Evolutionary conservation across 257 asterid species (phyloP).

Genomic region (Solanum dulcamara): DNA sequence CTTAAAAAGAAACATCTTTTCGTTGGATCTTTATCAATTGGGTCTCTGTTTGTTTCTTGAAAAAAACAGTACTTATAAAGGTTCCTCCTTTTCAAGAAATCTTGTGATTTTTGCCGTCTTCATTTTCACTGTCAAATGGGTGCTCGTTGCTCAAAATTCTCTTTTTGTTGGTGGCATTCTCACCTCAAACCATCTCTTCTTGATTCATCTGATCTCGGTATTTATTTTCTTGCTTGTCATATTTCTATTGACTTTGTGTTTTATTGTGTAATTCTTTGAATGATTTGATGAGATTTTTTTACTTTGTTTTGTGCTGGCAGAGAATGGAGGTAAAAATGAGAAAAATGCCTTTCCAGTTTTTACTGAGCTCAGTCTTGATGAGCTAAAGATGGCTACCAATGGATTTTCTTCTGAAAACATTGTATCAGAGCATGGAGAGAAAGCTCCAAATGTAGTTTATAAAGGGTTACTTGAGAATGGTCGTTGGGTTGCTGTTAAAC

Average conservation of each 20-base stretch:
- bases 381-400: conserved; percentile 24
- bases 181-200: conserved; percentile 27
- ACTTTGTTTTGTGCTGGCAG: conserved; percentile 2
- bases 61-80: not conserved
- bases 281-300: not conserved
- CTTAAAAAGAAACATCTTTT: not conserved
- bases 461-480: conserved; percentile 25
- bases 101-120: not conserved
- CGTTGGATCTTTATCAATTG: not conserved
- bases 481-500: conserved; percentile 32
- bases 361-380: conserved; percentile 25
- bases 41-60: not conserved
- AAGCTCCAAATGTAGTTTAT: conserved; percentile 44
- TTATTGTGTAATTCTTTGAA: not conserved
- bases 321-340: conserved; percentile 28
- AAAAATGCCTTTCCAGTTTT: conserved; percentile 22
- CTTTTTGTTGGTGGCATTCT: conserved; percentile 43
- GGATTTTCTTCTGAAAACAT: conserved; percentile 32
- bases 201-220: conserved; percentile 29
- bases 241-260: not conserved
- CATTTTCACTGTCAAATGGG: conserved; percentile 14
- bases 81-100: not conserved
- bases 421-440: conserved; percentile 47
- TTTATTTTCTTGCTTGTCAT: not conserved
- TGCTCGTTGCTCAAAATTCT: conserved; percentile 36